Percentiles rank a stretch among this genome's conserved stretches.
Conservation (phyloP, 768 basidiomycete species). For the Leccinum boreale region DNA sequence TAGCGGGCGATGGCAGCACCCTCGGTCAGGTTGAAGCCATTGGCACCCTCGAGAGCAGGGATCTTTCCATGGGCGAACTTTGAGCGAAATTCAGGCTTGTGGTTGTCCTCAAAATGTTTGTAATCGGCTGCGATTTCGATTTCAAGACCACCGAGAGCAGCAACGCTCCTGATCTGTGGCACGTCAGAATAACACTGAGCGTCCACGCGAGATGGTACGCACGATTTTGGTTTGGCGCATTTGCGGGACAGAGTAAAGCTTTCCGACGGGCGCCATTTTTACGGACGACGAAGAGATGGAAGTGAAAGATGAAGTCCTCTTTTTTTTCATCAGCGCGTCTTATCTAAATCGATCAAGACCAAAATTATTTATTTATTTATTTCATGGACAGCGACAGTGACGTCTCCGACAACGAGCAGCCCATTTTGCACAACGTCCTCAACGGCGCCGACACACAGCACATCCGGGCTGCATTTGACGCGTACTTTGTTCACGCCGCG, state of each 20-base stretch:
- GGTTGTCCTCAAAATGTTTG: constrained; percentile 63
- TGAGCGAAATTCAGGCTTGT: constrained; percentile 60
- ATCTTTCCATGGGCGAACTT: constrained; percentile 86
- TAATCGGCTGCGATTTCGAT: constrained; percentile 53
- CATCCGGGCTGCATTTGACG: constrained; percentile 69
- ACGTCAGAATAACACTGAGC: not conserved
- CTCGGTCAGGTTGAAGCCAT: constrained; percentile 82
- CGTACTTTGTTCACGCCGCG: constrained; percentile 71
- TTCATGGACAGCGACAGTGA: constrained; percentile 30
- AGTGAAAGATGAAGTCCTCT: constrained; percentile 7
- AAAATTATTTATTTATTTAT: constrained; percentile 8
- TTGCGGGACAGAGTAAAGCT: constrained; percentile 51
- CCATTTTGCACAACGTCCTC: constrained; percentile 8
- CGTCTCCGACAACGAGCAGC: constrained; percentile 28
- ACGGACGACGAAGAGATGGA: constrained; percentile 21
- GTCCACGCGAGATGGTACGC: constrained; percentile 9
- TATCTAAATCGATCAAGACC: constrained; percentile 23
- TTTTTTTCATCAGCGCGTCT: constrained; percentile 27
- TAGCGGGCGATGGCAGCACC: constrained; percentile 80
- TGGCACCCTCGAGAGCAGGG: constrained; percentile 72
- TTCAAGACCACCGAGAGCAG: constrained; percentile 57
- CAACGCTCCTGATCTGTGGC: constrained; percentile 49
- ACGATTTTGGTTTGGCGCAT: constrained; percentile 50
- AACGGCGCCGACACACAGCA: constrained; percentile 5
- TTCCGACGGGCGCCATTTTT: constrained; percentile 59